Conservation (phyloP, 148 eudicot genomes). For the Fagopyrum homotropicum region DNA sequence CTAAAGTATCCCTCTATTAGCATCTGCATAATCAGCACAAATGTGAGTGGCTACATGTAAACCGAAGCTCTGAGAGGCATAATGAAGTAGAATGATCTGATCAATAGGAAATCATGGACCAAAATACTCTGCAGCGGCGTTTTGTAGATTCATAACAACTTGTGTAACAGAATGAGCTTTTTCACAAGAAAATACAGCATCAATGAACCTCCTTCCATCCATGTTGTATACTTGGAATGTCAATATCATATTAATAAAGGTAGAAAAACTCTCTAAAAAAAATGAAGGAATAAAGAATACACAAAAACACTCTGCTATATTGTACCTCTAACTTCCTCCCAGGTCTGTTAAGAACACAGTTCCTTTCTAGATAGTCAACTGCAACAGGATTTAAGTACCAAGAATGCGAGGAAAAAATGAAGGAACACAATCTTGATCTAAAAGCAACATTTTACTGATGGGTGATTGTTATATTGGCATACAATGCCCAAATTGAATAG, state of each 20-base stretch:
- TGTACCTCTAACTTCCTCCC: slow-evolving; percentile 85
- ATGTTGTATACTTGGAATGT: slow-evolving; percentile 71
- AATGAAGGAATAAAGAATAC: too few species aligned
- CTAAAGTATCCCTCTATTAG: too few species aligned
- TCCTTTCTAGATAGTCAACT: slow-evolving; percentile 76
- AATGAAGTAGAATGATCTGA: too few species aligned
- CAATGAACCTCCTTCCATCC: slow-evolving; percentile 93
- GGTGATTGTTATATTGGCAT: background rate
- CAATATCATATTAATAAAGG: background rate
- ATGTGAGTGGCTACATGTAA: too few species aligned
- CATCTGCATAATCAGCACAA: too few species aligned
- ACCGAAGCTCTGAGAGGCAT: too few species aligned
- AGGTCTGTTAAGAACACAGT: slow-evolving; percentile 70
- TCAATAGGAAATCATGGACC: too few species aligned
- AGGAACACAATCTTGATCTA: background rate
- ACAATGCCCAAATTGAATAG: background rate
- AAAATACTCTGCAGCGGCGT: too few species aligned
- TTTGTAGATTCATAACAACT: too few species aligned
- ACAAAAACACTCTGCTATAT: too few species aligned
- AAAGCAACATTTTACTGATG: background rate
- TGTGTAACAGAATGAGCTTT: slow-evolving; percentile 53
- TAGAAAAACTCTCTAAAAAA: too few species aligned
- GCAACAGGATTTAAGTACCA: slow-evolving; percentile 48
- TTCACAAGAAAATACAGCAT: slow-evolving; percentile 47
- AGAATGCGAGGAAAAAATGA: background rate